Conservation (phyloP, 1,284 basidiomycete species). For the Fomitiporia mediterranea region DNA sequence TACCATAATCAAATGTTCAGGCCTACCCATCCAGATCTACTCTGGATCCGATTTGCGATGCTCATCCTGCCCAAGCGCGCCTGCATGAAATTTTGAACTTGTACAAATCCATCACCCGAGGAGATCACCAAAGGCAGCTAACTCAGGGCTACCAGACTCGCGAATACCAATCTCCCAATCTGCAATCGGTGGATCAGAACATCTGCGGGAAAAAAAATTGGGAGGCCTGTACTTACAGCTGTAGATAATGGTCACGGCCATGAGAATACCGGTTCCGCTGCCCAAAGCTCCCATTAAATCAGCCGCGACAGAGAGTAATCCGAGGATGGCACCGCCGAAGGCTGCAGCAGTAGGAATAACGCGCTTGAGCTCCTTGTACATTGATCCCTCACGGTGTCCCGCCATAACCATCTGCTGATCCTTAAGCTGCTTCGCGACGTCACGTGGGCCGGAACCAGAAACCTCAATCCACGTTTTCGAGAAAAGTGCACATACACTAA, state of each 20-base stretch:
- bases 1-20: not conserved
- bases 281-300: constrained; percentile 96
- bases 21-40: not conserved
- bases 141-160: constrained; percentile 71
- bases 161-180: constrained; percentile 79
- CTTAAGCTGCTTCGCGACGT: constrained; percentile 97
- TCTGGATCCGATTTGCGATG: not conserved
- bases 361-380: constrained; percentile 99
- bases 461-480: constrained; percentile 99
- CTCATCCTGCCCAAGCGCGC: too few relatives aligned
- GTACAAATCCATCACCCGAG: constrained; percentile 29
- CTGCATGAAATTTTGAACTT: not conserved
- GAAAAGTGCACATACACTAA: constrained; percentile 94
- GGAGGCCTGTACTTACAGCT: constrained; percentile 75
- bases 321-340: constrained; percentile 94
- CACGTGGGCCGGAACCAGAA: constrained; percentile 90
- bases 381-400: constrained; percentile 92
- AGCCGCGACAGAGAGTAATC: constrained; percentile 90
- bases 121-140: constrained; percentile 67
- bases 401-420: constrained; percentile 99
- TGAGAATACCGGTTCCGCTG: constrained; percentile 94
- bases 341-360: constrained; percentile 97
- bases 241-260: constrained; percentile 98
- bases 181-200: constrained; percentile 26
- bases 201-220: too few relatives aligned